Evolutionary conservation across 2,329 filamentous ascomycete species (phyloP).

Genomic region (Cladosporium sp.): DNA sequence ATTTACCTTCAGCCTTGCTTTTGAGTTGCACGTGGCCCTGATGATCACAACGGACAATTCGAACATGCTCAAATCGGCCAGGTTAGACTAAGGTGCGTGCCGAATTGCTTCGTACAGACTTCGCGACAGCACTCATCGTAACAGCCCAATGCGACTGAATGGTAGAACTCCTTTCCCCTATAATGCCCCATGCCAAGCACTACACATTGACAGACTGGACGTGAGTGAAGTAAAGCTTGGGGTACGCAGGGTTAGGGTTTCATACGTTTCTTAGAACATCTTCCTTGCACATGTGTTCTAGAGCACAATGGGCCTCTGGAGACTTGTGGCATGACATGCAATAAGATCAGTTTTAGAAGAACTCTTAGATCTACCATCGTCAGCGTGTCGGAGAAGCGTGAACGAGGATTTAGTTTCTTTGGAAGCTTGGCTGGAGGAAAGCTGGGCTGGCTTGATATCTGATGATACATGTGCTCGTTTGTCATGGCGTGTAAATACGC

Average conservation of each 20-base stretch:
- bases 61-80: too few relatives aligned
- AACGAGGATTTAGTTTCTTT: neutral
- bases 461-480: too few relatives aligned
- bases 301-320: neutral
- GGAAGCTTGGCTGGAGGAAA: neutral
- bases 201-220: neutral
- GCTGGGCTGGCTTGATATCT: too few relatives aligned
- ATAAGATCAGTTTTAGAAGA: neutral
- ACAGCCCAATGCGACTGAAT: too few relatives aligned
- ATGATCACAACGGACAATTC: too few relatives aligned
- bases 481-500: too few relatives aligned
- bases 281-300: too few relatives aligned
- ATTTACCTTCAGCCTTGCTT: neutral
- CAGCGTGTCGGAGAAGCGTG: neutral
- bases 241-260: neutral
- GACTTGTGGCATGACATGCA: neutral
- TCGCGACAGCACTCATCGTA: neutral
- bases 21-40: too few relatives aligned
- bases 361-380: rapidly evolving
- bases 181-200: neutral
- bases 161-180: too few relatives aligned
- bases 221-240: neutral
- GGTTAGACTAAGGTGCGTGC: too few relatives aligned
- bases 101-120: neutral
- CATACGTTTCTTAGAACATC: neutral